Conservation (phyloP, 768 basidiomycete genomes). For the Dioszegia crocea region DNA sequence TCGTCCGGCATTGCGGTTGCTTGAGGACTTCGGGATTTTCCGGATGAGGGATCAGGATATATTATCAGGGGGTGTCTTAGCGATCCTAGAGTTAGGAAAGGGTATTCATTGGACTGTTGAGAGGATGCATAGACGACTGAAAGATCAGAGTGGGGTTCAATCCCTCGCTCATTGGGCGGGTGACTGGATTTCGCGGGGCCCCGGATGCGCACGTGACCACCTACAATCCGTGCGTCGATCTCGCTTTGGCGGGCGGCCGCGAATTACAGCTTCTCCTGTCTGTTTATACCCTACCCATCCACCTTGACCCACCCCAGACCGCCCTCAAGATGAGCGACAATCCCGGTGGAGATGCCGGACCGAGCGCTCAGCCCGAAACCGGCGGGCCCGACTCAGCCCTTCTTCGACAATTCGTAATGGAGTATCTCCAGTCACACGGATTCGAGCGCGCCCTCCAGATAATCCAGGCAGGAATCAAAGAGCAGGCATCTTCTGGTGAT, state of each 20-base stretch:
- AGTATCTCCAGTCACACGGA: constrained; percentile 45
- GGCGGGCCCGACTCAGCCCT: constrained; percentile 27
- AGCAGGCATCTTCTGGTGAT: constrained; percentile 5
- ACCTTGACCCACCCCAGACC: neutral
- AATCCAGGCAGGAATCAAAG: constrained; percentile 18
- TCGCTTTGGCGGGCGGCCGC: too few relatives aligned
- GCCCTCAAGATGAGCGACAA: constrained; percentile 20
- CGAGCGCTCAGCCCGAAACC: constrained; percentile 16
- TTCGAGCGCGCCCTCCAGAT: constrained; percentile 27
- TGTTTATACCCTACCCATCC: neutral
- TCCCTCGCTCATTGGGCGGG: too few relatives aligned
- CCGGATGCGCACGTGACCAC: neutral
- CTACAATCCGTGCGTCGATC: too few relatives aligned
- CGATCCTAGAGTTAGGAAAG: too few relatives aligned
- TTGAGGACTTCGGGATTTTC: neutral
- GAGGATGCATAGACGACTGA: too few relatives aligned
- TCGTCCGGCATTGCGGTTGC: neutral
- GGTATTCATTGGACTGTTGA: too few relatives aligned
- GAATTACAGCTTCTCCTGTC: too few relatives aligned
- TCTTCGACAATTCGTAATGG: constrained; percentile 37
- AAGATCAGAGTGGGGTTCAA: too few relatives aligned
- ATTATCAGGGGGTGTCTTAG: neutral
- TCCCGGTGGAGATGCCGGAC: constrained; percentile 22
- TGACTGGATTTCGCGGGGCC: too few relatives aligned
- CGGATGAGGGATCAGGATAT: neutral